phyloP scores from a whole-genome alignment of 1,284 basidiomycete genomes.

The Ustilago vetiveriae region DNA sequence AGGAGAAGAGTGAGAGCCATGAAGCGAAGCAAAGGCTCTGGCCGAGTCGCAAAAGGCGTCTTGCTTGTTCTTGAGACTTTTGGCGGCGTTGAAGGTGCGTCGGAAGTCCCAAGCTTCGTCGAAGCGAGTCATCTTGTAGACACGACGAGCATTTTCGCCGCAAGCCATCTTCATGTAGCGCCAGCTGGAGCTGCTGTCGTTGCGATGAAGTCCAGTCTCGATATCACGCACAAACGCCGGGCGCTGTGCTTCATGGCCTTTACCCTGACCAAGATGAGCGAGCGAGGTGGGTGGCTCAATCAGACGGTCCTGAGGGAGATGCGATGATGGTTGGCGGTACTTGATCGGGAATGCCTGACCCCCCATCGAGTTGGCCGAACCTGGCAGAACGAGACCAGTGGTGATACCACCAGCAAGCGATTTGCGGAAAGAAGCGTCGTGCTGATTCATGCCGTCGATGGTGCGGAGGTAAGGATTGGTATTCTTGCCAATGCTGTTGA shows the following conservation, averaged over 20 bases:
- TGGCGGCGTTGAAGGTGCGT: constrained; percentile 76
- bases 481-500: constrained; percentile 70
- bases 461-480: constrained; percentile 75
- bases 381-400: constrained; percentile 75
- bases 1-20: constrained; percentile 71
- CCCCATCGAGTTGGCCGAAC: constrained; percentile 75
- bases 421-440: constrained; percentile 73
- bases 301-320: constrained; percentile 43
- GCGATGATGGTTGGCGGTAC: constrained; percentile 65
- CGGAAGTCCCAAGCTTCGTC: constrained; percentile 74
- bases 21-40: constrained; percentile 19
- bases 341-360: constrained; percentile 78
- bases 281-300: constrained; percentile 59
- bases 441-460: constrained; percentile 75
- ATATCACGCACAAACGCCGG: background rate
- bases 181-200: constrained; percentile 52
- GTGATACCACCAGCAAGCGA: constrained; percentile 77
- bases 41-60: constrained; percentile 74
- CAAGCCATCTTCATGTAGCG: constrained; percentile 67
- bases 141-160: constrained; percentile 70
- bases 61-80: constrained; percentile 77
- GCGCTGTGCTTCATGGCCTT: background rate
- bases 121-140: constrained; percentile 71
- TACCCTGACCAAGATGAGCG: constrained; percentile 46
- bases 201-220: constrained; percentile 48